These are phyloP conservation scores for Cetraspora pellucida DNA, from an alignment of 192 early-diverging fungal species.

Conservation along the genomic window DNA sequence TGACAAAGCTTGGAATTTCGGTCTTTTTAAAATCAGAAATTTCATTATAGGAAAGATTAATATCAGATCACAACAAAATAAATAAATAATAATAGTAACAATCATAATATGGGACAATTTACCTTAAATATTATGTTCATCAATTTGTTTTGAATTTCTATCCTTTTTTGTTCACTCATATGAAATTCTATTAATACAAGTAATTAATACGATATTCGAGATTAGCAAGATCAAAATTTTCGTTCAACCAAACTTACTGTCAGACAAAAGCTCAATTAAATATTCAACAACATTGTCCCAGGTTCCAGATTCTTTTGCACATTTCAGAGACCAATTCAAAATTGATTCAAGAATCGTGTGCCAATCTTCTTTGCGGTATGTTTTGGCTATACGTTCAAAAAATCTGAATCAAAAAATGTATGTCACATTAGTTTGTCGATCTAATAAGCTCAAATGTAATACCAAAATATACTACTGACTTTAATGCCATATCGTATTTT, in stretches of 20 bases:
- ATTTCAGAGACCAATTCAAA: constrained; percentile 62
- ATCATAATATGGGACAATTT: too few species aligned
- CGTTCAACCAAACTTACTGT: constrained; percentile 34
- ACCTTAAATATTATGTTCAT: constrained; percentile 32
- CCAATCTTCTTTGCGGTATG: constrained; percentile 89
- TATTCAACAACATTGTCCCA: constrained; percentile 66
- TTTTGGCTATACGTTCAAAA: constrained; percentile 85
- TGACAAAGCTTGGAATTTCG: neutral
- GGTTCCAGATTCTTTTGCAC: constrained; percentile 67
- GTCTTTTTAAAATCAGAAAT: constrained; percentile 1
- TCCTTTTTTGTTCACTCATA: constrained; percentile 36
- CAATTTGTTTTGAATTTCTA: constrained; percentile 44
- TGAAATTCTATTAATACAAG: constrained; percentile 23
- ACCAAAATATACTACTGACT: constrained; percentile 32
- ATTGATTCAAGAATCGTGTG: constrained; percentile 68
- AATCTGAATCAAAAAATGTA: constrained; percentile 51
- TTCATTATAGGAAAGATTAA: neutral
- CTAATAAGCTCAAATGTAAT: neutral
- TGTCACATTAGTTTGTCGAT: neutral
- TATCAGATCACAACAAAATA: neutral
- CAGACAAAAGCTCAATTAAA: constrained; percentile 71
- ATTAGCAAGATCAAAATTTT: neutral
- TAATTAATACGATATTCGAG: neutral
- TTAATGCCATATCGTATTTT: constrained; percentile 85
- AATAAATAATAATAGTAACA: too few species aligned